Evolutionary conservation across 805 yeast species (phyloP), one percentile per base, ranked within the genome.

Genomic region (Schizosaccharomyces cryophilus): DNA sequence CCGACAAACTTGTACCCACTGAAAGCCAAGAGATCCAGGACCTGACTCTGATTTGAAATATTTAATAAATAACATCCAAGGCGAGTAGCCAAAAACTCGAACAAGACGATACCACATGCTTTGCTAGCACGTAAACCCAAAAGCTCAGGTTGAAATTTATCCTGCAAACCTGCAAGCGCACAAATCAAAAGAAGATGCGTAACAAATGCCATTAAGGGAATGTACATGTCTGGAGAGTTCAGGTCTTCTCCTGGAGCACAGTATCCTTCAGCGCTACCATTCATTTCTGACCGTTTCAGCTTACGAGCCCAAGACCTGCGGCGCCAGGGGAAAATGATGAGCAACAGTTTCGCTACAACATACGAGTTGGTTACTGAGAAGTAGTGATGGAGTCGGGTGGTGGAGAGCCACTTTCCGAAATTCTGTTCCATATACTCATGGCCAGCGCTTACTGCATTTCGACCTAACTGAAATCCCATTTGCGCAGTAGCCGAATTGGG

Each of bases 1-100:
- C 95, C 87, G 48, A 94, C 87, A 69, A 87, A 94, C 71, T 93
- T 93, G 76, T 93, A 94, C 45, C 97, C 96, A 60, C 89, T 83
- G 72, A 87, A 93, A 63, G 95, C 83, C 9, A 86, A 78, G 63
- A 93, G 74, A 70, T 93, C 99, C 77, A 89, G 82, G 48, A 86
- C 70, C 66, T 82, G 85, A 45, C 64, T 64, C 19, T 65, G 66
- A 55, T 54, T 62, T 13, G 85, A 78, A 26, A 66, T 66, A 45
- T 62, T 59, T 63, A 93, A 76, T 59, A 90, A 74, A 72, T 90
- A 93, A 62, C 94, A 78, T 1, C 95, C 95, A 54, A 87, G 73
- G 67, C 84, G 85, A 66, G 93, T 78, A 31, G 90, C 74, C 54
- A 79, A 71, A 24, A 90, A 77, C 71, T 93, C 99, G 63, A 86